Base-by-base conservation (phyloP, 352 stramenopile species). In the Lagenidium giganteum region DNA sequence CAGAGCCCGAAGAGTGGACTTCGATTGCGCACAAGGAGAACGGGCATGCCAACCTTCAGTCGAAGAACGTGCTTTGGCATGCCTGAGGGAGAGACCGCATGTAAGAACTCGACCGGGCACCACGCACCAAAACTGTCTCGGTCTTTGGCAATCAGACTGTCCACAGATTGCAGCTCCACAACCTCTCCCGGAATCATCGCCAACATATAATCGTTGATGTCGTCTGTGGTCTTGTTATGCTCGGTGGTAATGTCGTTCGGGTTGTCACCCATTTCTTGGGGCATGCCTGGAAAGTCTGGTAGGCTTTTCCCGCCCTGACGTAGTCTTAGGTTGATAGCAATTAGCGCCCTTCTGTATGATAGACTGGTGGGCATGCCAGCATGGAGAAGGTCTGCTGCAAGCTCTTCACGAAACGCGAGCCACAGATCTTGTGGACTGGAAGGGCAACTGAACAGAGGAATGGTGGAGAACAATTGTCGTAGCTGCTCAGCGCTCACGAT, bases 401-500 rank as follows among this genome's bases (percentile, higher is more conserved):
- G n/a, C n/a, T n/a, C n/a, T n/a, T n/a, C n/a, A n/a, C 40, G 37
- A 26, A 68, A 68, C 11, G 17, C 16, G 3, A 41, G 18, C 51
- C 47, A 68, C 18, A 76, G n/a, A 1, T 7, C 43, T 7, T 33
- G 16, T 0, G 44, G 8, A 24, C 58, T 13, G 4, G 5, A 43
- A 3, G 40, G 42, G 5, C 47, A 27, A 0, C 21, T 52, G 18
- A 65, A 61, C 0, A 60, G n/a, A 25, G 67, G 40, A 3, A 70
- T 54, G 0, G 36, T 66, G 22, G 44, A 39, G 18, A 70, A 71
- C 22, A 67, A 27, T 27, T 66, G 38, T 17, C 56, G 53, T 8
- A 72, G 46, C n/a, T 66, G 57, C 14, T 17, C 53, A 0, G 55
- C 45, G 46, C 61, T 67, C 31, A 52, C 24, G 17, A n/a, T n/a